phyloP scores from a whole-genome alignment of 257 asterid species.

The Ophiorrhiza pumila region DNA sequence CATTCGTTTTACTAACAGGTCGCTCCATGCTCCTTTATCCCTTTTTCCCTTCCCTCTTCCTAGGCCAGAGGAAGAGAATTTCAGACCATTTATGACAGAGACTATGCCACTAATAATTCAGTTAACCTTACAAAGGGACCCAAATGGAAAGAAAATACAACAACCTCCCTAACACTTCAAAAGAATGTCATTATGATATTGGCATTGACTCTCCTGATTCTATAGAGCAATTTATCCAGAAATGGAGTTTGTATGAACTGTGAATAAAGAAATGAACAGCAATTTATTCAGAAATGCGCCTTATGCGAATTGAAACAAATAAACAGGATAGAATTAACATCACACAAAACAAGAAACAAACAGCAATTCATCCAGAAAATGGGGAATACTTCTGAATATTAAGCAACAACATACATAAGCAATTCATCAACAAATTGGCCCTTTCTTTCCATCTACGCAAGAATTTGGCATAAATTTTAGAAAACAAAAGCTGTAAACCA shows the following conservation, averaged over 20 bases:
- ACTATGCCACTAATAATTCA: background rate
- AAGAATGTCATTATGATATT: background rate
- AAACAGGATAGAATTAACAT: too few relatives aligned
- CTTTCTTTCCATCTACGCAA: background rate
- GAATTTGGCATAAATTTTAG: background rate
- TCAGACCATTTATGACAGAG: background rate
- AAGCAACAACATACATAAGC: background rate
- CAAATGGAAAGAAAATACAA: background rate
- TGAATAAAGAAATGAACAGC: background rate
- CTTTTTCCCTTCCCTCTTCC: background rate
- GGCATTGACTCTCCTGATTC: background rate
- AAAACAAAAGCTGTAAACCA: background rate
- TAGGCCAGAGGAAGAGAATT: background rate
- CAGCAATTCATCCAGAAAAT: background rate
- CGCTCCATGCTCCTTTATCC: slow-evolving; percentile 1
- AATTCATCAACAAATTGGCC: background rate
- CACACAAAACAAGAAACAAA: background rate
- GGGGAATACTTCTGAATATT: background rate
- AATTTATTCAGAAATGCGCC: background rate
- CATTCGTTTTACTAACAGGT: background rate
- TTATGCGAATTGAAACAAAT: background rate
- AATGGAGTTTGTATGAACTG: background rate
- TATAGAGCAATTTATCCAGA: background rate
- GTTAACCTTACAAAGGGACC: background rate
- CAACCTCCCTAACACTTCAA: background rate